Base-by-base conservation (phyloP, 257 asterid species). In the Avicennia marina region DNA sequence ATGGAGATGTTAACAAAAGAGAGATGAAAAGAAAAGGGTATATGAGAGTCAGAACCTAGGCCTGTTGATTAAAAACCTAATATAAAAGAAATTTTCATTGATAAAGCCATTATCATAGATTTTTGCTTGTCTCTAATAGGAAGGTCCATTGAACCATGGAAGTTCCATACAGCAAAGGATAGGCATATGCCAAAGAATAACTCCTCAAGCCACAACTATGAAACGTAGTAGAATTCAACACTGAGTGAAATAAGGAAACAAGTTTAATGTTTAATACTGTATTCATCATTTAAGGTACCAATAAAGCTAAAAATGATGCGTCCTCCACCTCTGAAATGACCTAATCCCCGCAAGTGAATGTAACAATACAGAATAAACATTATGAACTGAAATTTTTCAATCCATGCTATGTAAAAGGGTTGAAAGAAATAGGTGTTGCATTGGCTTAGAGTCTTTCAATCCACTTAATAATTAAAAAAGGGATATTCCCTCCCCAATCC, bases 21-120 rank as follows among this genome's bases (percentile, higher is more conserved):
- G 3, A 21, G 53, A 41, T 11, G 19, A 40, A 40, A 49, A 33
- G 62, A 1, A 44, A 32, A 58, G 19, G 53, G 39, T 46, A 48
- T 29, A 50, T 33, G 49, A 26, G 46, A 52, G 70, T 51, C 43
- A 51, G 50, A 54, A 59, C 71, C n/a, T n/a, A n/a, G n/a, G n/a
- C n/a, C n/a, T n/a, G n/a, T n/a, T n/a, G n/a, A n/a, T n/a, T 24
- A 11, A 31, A 36, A 31, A n/a, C 60, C 48, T 5, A 18, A 53
- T 24, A 13, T 31, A 27, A 24, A 46, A 21, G 5, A 44, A 46
- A 43, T 17, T 43, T 38, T n/a, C n/a, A n/a, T n/a, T n/a, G n/a
- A n/a, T n/a, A n/a, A n/a, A 20, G 8, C 22, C 1, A 0, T 51
- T 5, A 18, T 36, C 41, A 36, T 12, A 36, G 6, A 5, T 38